Conservation (phyloP, 148 eudicot species). For the Tetragonia tetragonoides region DNA sequence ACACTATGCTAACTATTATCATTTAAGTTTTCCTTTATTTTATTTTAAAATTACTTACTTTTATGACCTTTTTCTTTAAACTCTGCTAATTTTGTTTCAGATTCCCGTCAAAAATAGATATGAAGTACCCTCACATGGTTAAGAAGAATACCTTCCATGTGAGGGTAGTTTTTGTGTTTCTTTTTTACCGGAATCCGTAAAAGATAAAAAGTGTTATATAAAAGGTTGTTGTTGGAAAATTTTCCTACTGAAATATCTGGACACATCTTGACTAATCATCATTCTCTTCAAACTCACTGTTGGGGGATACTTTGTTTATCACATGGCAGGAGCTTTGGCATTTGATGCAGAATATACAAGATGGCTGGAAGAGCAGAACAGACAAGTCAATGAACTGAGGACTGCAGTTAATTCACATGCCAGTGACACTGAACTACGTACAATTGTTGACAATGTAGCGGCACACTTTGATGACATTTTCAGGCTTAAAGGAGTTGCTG, state of each 20-base stretch:
- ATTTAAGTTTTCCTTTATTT: too few relatives aligned
- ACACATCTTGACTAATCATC: background rate
- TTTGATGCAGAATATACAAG: conserved; percentile 89
- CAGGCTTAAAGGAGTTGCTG: conserved; percentile 77
- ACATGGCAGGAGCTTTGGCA: conserved; percentile 72
- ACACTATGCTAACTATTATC: too few relatives aligned
- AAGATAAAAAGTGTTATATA: too few relatives aligned
- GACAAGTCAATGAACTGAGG: conserved; percentile 68
- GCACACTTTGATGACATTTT: conserved; percentile 72
- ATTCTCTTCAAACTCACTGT: conserved; percentile 5
- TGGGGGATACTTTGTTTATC: background rate
- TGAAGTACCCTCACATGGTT: too few relatives aligned
- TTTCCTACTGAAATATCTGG: background rate
- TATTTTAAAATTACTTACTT: too few relatives aligned
- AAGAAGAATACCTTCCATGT: too few relatives aligned
- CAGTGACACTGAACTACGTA: conserved; percentile 75
- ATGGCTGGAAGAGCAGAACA: conserved; percentile 87
- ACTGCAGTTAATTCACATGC: conserved; percentile 86
- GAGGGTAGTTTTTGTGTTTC: too few relatives aligned
- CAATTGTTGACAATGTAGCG: conserved; percentile 60
- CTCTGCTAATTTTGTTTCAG: too few relatives aligned
- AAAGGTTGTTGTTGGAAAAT: too few relatives aligned
- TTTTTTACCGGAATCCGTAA: too few relatives aligned
- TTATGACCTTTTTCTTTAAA: too few relatives aligned
- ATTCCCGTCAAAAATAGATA: too few relatives aligned